phyloP scores from a whole-genome alignment of 108 stramenopile genomes.

The Skeletonema costatum region DNA sequence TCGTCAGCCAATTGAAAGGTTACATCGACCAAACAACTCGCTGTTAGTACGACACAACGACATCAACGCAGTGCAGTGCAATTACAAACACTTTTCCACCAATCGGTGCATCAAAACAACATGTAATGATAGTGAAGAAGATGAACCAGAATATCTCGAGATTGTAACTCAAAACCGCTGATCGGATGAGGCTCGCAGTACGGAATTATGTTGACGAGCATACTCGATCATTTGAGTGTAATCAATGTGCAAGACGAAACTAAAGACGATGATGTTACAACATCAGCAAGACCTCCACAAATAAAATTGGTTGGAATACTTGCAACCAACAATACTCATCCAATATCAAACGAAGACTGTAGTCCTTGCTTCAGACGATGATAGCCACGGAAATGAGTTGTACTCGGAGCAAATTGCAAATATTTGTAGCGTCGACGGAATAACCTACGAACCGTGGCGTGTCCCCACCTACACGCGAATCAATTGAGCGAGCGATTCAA shows the following conservation, averaged over 20 bases:
- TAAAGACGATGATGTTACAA: background rate
- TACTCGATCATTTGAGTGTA: background rate
- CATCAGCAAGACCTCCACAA: constrained; percentile 6
- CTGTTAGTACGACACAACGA: background rate
- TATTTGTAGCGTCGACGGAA: constrained; percentile 80
- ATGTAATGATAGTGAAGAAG: background rate
- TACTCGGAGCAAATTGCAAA: constrained; percentile 88
- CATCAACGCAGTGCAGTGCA: background rate
- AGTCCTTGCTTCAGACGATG: background rate
- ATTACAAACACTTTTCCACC: background rate
- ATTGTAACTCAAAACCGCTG: constrained; percentile 55
- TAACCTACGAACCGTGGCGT: constrained; percentile 73
- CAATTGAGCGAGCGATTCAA: constrained; percentile 58
- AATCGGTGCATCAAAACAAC: background rate
- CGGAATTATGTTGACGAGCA: constrained; percentile 45
- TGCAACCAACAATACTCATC: constrained; percentile 28
- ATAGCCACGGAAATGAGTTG: constrained; percentile 27
- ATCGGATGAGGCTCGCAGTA: constrained; percentile 45
- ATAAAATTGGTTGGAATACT: constrained; percentile 70
- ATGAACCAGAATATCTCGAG: constrained; percentile 30
- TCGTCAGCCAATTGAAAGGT: background rate
- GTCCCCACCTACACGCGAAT: constrained; percentile 50
- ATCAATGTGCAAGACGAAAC: background rate
- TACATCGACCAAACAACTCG: background rate
- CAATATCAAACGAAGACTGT: background rate